phyloP scores from a whole-genome alignment of 2,329 filamentous ascomycete genomes.

The Acrocalymma vagum region DNA sequence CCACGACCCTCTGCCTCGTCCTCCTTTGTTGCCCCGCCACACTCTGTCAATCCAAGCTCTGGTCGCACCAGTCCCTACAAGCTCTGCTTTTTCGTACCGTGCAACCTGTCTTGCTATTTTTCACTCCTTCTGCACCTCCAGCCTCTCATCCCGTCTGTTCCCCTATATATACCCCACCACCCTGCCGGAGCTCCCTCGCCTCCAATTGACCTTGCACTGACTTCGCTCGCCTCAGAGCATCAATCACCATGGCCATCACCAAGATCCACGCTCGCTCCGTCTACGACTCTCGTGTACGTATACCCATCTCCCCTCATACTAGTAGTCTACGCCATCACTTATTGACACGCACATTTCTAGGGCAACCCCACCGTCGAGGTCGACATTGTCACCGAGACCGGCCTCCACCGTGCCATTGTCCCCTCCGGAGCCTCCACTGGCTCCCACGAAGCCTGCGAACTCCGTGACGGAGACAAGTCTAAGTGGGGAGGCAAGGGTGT shows the following conservation, averaged over 20 bases:
- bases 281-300: conserved; percentile 82
- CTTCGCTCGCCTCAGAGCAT: conserved; percentile 23
- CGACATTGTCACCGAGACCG: conserved; percentile 94
- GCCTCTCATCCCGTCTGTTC: no score
- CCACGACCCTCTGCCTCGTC: conserved; percentile 27
- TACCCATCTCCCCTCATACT: background rate
- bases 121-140: conserved; percentile 26
- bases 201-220: conserved; percentile 33
- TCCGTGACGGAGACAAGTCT: conserved; percentile 62
- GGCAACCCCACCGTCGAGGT: conserved; percentile 99
- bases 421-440: conserved; percentile 92
- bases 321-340: conserved; percentile 11
- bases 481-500: conserved; percentile 66
- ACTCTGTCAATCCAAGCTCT: conserved; percentile 25
- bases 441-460: conserved; percentile 62
- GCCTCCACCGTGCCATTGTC: conserved; percentile 96
- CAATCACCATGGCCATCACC: conserved; percentile 74
- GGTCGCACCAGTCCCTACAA: conserved; percentile 29
- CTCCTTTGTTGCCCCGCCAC: conserved; percentile 26
- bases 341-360: conserved; percentile 24
- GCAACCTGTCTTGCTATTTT: conserved; percentile 24
- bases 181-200: conserved; percentile 14
- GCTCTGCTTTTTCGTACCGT: conserved; percentile 39
- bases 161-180: conserved; percentile 32
- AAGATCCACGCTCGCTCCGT: conserved; percentile 76